A percentile compares a stretch with the other conserved stretches of the same genome.
Evolutionary conservation across 2,329 filamentous ascomycete species (phyloP).

Genomic region (Calonectria pteridis): DNA sequence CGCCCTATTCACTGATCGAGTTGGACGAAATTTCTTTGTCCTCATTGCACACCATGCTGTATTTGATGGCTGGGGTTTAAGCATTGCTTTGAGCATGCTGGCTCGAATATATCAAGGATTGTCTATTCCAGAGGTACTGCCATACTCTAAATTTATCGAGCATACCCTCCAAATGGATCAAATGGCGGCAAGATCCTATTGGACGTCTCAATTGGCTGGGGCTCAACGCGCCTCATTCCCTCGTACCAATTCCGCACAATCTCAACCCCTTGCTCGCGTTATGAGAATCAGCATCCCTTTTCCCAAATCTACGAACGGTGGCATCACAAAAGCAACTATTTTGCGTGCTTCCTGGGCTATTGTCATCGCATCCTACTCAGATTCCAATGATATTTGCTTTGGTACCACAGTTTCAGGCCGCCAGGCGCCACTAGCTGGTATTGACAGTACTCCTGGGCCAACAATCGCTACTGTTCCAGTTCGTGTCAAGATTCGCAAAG

Average conservation of each 20-base stretch:
- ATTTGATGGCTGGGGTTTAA: slow-evolving; percentile 4
- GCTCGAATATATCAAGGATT: neutral
- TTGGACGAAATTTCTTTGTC: neutral
- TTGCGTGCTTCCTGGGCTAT: slow-evolving; percentile 60
- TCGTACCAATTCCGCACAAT: slow-evolving; percentile 59
- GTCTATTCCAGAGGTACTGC: neutral
- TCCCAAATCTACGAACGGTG: neutral
- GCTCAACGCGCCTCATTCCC: slow-evolving; percentile 53
- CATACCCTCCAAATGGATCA: neutral
- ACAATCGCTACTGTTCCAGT: slow-evolving; percentile 12
- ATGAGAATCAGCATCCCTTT: neutral
- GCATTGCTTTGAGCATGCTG: neutral
- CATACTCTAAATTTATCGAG: slow-evolving; percentile 5
- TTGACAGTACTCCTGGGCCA: slow-evolving; percentile 33
- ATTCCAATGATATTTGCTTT: slow-evolving; percentile 53
- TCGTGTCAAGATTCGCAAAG: neutral
- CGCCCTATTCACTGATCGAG: neutral
- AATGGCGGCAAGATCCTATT: neutral
- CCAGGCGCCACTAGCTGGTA: slow-evolving; percentile 32
- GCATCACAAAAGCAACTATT: slow-evolving; percentile 28
- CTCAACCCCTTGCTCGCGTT: slow-evolving; percentile 60
- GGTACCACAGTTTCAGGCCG: slow-evolving; percentile 59
- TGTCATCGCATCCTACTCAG: slow-evolving; percentile 62
- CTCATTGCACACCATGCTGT: neutral
- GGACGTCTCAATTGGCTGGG: neutral